These are phyloP conservation scores for Malassezia slooffiae DNA, from an alignment of 1,284 basidiomycete genomes.

Conservation along the genomic window DNA sequence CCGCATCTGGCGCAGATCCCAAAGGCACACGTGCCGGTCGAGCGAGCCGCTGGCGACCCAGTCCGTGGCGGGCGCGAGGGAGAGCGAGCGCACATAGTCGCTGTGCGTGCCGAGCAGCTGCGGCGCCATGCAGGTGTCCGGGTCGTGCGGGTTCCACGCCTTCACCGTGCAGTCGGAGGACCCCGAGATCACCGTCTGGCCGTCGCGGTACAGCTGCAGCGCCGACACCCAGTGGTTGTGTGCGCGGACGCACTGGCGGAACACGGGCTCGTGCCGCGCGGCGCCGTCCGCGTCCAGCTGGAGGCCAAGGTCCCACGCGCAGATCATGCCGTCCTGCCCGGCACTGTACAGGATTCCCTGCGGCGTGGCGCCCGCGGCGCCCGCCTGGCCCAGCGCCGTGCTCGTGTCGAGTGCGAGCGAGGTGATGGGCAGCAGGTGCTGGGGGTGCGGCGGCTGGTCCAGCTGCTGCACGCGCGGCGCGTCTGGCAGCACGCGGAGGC, in stretches of 20 bases:
- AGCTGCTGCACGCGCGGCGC: too few relatives aligned
- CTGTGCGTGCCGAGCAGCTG: constrained; percentile 69
- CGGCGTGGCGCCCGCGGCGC: background rate
- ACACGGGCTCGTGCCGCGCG: constrained; percentile 14
- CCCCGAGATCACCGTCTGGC: constrained; percentile 86
- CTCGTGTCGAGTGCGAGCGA: constrained; percentile 34
- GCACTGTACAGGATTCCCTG: constrained; percentile 81
- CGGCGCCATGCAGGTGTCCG: constrained; percentile 53
- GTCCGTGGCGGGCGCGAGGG: constrained; percentile 25
- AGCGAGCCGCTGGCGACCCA: constrained; percentile 77
- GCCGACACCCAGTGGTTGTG: constrained; percentile 91
- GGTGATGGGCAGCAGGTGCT: constrained; percentile 38
- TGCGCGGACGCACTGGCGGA: constrained; percentile 36
- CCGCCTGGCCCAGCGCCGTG: constrained; percentile 22
- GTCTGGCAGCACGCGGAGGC: too few relatives aligned
- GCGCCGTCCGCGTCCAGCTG: too few relatives aligned
- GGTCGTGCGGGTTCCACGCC: constrained; percentile 78
- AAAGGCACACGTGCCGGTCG: constrained; percentile 82
- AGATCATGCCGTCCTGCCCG: constrained; percentile 79
- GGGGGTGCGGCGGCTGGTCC: too few relatives aligned
- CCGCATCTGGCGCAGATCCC: constrained; percentile 51
- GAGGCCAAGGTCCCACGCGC: constrained; percentile 78
- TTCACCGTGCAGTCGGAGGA: constrained; percentile 92
- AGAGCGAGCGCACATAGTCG: constrained; percentile 76
- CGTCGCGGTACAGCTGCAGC: constrained; percentile 77